Conservation (phyloP, 129 eudicot species). For the Ambrosia trifida region DNA sequence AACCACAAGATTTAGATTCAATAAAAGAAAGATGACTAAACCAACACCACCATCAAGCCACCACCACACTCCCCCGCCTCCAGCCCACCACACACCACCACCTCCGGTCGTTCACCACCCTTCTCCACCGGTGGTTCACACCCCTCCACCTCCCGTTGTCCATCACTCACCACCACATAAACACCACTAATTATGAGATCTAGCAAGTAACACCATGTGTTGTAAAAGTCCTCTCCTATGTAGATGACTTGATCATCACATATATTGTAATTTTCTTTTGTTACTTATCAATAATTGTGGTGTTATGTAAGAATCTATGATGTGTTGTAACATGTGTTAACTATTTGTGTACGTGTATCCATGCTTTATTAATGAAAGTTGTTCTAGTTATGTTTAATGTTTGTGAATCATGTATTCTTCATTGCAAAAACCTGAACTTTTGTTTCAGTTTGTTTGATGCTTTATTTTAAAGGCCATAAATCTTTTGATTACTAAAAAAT, state of each 20-base stretch:
- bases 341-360: background rate
- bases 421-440: no score
- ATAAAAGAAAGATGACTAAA: slow-evolving; percentile 29
- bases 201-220: slow-evolving; percentile 23
- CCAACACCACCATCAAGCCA: slow-evolving; percentile 32
- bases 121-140: slow-evolving; percentile 32
- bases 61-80: slow-evolving; percentile 22
- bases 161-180: slow-evolving; percentile 30
- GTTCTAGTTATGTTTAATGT: background rate
- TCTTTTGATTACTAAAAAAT: no score
- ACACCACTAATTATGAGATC: slow-evolving; percentile 16
- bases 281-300: slow-evolving; percentile 19
- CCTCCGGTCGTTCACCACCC: slow-evolving; percentile 31
- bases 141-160: slow-evolving; percentile 31
- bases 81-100: slow-evolving; percentile 27
- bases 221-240: slow-evolving; percentile 10
- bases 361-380: background rate
- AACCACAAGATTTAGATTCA: background rate
- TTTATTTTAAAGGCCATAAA: no score
- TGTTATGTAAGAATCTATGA: slow-evolving; percentile 22
- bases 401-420: background rate
- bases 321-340: slow-evolving; percentile 4
- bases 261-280: slow-evolving; percentile 7
- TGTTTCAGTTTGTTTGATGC: no score
- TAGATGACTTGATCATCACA: slow-evolving; percentile 6